Base-by-base conservation (phyloP, 2,329 filamentous ascomycete genomes). In the Colletotrichum somersetense region DNA sequence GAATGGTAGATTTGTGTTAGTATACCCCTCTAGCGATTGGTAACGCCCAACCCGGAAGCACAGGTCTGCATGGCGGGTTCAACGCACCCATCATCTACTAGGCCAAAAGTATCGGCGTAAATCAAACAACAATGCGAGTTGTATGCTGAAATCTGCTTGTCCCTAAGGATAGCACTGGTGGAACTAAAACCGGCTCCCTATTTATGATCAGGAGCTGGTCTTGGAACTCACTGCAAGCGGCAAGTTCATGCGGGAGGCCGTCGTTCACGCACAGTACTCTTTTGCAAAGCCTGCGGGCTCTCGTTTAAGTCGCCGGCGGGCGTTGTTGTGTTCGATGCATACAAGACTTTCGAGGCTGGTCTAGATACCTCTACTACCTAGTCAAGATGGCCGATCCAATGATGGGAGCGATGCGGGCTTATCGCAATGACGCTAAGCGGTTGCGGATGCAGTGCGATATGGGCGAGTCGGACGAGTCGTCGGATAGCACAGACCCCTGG, bases 231-330 rank as follows among this genome's bases (percentile, higher is more conserved):
- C 33, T 18, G 16, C 61, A 33, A 23, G 42, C 40, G 48, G 48
- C 48, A 40, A 55, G 35, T 53, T 65, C 55, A 61, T 48, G 58
- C 30, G 59, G 33, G 65, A 35, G 66, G 55, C 66, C 53, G 69
- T 50, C 66, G 69, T 61, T 48, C 53, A 59, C 26, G 50, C 40
- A 20, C 20, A 53, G 55, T 56, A 38, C 46, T 42, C 44, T 50
- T 72, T 59, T 42, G 66, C 70, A 38, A 70, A 65, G 70, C 70
- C 70, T 72, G 52, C 70, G 70, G 69, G 70, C 70, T 65, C 46
- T 72, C 53, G 50, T 72, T 33, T 59, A 50, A 59, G 66, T 70
- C 53, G 70, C 70, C 70, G 70, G 59, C 70, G 70, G 70, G 44
- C 66, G n/a, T 48, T 48, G 26, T 50, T 33, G 20, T 56, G 42